Evolutionary conservation across 768 basidiomycete species (phyloP), one percentile per base, ranked within the genome.

Genomic region (Kondoa malvinella): DNA sequence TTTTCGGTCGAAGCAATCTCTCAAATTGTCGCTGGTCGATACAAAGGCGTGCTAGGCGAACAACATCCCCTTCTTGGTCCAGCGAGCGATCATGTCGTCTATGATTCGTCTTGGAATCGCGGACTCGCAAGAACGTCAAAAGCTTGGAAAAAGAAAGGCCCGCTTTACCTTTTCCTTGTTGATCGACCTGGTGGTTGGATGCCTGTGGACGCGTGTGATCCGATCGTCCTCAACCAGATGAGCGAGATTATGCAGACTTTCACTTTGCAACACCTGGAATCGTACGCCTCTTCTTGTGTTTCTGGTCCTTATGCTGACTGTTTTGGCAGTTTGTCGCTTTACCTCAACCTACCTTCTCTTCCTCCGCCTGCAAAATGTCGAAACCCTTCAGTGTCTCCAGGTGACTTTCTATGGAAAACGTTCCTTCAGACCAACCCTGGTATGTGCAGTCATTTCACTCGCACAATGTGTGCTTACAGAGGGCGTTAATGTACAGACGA

Each of bases 191-290:
- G 29, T 3, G 61, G 61, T 3, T 63, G 61, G 61, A 63, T 63
- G 61, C 61, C 61, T 33, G 61, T 63, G n/a, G 33, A 63, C 32
- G 61, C 61, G 27, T 31, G 15, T 29, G 61, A 63, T 33, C 61
- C 61, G 12, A 63, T 63, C 61, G 8, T 32, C 33, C 33, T 32
- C 32, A 63, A 32, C 32, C 27, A 63, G 16, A 29, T 27, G 61
- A 27, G 14, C 27, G 30, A 16, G 29, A 16, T 63, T 33, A 63
- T 63, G 26, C 61, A 63, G 29, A 27, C 27, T 27, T 63, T 63
- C 61, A 63, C 61, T 17, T 32, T 63, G 61, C 27, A 63, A 33
- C 61, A 63, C n/a, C 31, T 63, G 30, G 61, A 63, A 27, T 27
- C 61, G 61, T 63, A 15, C 3, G 61, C 31, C 14, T 29, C 8